phyloP scores from a whole-genome alignment of 1,139 yeast species.

The Scheffersomyces illinoinensis region DNA sequence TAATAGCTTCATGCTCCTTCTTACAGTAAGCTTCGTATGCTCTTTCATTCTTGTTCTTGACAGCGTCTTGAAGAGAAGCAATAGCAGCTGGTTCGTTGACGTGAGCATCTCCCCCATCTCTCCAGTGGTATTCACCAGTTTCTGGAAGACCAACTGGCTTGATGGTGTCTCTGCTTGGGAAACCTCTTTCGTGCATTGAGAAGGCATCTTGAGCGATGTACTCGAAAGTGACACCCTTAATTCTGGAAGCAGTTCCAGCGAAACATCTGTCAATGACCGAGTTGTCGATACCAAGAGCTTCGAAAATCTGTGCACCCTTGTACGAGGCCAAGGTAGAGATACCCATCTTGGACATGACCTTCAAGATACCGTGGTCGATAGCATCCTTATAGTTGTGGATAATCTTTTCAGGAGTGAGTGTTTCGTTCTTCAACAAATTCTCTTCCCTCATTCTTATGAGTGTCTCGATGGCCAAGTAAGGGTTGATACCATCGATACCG shows the following conservation, averaged over 20 bases:
- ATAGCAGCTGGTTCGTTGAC: conserved; percentile 93
- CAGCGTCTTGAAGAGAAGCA: conserved; percentile 96
- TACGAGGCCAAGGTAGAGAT: conserved; percentile 95
- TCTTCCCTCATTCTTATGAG: conserved; percentile 82
- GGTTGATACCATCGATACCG: conserved; percentile 96
- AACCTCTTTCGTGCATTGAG: conserved; percentile 90
- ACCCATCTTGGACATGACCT: conserved; percentile 99
- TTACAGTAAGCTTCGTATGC: conserved; percentile 90
- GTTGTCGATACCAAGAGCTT: conserved; percentile 93
- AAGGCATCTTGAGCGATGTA: conserved; percentile 96
- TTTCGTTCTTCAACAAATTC: conserved; percentile 64
- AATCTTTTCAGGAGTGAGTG: conserved; percentile 57
- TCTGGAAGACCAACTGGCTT: conserved; percentile 82
- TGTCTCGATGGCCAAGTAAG: conserved; percentile 91
- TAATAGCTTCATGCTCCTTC: conserved; percentile 89
- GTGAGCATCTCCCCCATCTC: conserved; percentile 98
- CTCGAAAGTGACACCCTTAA: conserved; percentile 92
- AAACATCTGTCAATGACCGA: conserved; percentile 94
- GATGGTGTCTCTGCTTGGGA: conserved; percentile 72
- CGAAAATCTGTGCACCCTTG: conserved; percentile 98
- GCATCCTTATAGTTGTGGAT: conserved; percentile 79
- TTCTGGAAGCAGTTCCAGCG: conserved; percentile 96
- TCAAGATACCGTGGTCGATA: conserved; percentile 85
- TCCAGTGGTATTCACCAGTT: conserved; percentile 97
- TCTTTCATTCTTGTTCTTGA: conserved; percentile 88